Evolutionary conservation across 768 basidiomycete species (phyloP), one percentile per base, ranked within the genome.

Genomic region (Hygrophorus pudorinus): DNA sequence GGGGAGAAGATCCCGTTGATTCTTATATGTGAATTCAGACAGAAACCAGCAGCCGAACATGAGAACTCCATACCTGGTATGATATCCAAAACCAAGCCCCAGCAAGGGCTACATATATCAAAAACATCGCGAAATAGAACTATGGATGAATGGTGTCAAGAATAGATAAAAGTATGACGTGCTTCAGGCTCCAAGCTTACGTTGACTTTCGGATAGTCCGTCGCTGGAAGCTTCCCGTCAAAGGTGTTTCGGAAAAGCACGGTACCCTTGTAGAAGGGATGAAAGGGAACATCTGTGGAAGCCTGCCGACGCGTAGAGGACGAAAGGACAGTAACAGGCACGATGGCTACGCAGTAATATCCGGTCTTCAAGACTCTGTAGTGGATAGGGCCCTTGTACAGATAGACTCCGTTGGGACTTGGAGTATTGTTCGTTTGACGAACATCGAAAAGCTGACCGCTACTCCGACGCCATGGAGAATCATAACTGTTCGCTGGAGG

Each of bases 171-270:
- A 38, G n/a, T 36, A 20, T 4, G 6, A 27, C 5, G 20, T 11
- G 21, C 40, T 6, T n/a, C n/a, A n/a, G n/a, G 10, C 12, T 21
- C 11, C 16, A 18, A 30, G 61, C 87, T 54, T 60, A 96, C 92
- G 46, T 78, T 83, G 59, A 98, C 87, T 78, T 98, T 98, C 9
- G 96, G 96, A 62, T 97, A 96, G 59, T 99, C 96, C 4, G 86
- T 76, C 5, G 93, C 92, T 10, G 94, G 77, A 16, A 99, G 70
- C 58, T 85, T 78, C 14, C 96, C 96, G 20, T 83, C 69, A 57
- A 97, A 97, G 2, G 72, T 78, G 61, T 96, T 97, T 53, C 72
- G 75, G 70, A 99, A 98, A 37, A 85, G 66, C 30, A 97, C 85
- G 28, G 68, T 65, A 11, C 91, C 93, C 8, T 70, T 65, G 61